Evolutionary conservation across 192 early-diverging fungal species (phyloP), one percentile per base, ranked within the genome.

Genomic region (Linnemannia zychae): DNA sequence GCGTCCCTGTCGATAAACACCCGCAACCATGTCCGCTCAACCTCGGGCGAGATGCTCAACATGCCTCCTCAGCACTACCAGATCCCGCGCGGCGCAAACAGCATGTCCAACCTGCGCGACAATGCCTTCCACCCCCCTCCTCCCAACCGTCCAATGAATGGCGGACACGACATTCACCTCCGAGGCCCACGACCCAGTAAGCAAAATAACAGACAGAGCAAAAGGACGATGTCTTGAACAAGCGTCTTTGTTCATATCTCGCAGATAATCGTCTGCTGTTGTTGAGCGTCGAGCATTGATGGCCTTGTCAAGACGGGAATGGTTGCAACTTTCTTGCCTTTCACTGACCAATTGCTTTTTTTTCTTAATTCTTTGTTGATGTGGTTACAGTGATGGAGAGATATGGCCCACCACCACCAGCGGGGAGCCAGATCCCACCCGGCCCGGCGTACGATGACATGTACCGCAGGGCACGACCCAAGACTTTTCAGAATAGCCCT

Each of bases 31-130:
- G 52, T 77, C 47, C 53, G 81, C 34, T 78, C 89, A 65, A 77
- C 81, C 48, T 86, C 84, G 17, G 76, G 77, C 17, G 83, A 76
- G 77, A 88, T 88, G 80, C 63, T 72, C 50, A 74, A 78, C 57
- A 74, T 84, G 74, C 78, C 77, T 13, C 72, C 66, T 12, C 18
- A 48, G 31, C 71, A 88, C 48, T 78, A 83, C 36, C 77, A 82
- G 75, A 65, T 82, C 37, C 44, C 71, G n/a, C 83, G 83, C 17
- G 83, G 83, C 53, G 68, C 83, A 7, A 85, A 74, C 47, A 79
- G 77, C 68, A 79, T 85, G 83, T 76, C 72, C 69, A 85, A 79
- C 65, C 71, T 85, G n/a, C 60, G 82, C 17, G 82, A 85, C 67
- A 75, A 76, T 40, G 20, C 48, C 31, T 79, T 79, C 82, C 77